These are phyloP conservation scores for Quercus tomentella DNA, from an alignment of 331 rosid genomes.

Conservation along the genomic window DNA sequence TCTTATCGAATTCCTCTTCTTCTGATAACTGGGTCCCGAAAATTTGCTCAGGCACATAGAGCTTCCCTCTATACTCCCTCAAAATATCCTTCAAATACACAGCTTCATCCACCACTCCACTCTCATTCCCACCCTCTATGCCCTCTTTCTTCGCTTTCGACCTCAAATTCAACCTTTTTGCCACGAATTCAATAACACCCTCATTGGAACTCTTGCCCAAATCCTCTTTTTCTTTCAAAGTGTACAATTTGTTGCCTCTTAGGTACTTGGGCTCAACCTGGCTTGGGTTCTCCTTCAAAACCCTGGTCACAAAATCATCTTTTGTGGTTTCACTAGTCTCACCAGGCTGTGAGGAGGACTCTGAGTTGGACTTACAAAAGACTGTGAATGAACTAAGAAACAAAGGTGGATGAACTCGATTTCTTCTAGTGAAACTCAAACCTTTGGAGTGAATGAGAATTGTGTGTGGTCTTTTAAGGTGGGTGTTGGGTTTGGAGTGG, in stretches of 20 bases:
- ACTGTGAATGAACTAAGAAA: constrained; percentile 39
- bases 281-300: constrained; percentile 92
- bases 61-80: constrained; percentile 89
- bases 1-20: constrained; percentile 64
- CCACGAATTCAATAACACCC: constrained; percentile 38
- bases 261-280: constrained; percentile 83
- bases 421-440: constrained; percentile 27
- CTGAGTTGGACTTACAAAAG: constrained; percentile 33
- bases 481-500: constrained; percentile 40
- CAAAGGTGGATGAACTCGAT: constrained; percentile 20
- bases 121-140: constrained; percentile 25
- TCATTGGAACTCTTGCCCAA: constrained; percentile 33
- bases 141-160: constrained; percentile 25
- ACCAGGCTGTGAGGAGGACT: constrained; percentile 31
- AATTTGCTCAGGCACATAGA: constrained; percentile 90
- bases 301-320: constrained; percentile 73
- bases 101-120: constrained; percentile 32
- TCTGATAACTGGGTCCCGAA: constrained; percentile 59
- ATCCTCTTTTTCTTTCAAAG: constrained; percentile 58
- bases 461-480: constrained; percentile 19
- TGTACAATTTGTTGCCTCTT: constrained; percentile 63
- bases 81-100: constrained; percentile 75
- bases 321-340: constrained; percentile 20
- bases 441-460: constrained; percentile 10
- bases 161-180: constrained; percentile 44